These are phyloP conservation scores for Amphicarpaea edgeworthii DNA, from an alignment of 306 rosid genomes.

Conservation along the genomic window DNA sequence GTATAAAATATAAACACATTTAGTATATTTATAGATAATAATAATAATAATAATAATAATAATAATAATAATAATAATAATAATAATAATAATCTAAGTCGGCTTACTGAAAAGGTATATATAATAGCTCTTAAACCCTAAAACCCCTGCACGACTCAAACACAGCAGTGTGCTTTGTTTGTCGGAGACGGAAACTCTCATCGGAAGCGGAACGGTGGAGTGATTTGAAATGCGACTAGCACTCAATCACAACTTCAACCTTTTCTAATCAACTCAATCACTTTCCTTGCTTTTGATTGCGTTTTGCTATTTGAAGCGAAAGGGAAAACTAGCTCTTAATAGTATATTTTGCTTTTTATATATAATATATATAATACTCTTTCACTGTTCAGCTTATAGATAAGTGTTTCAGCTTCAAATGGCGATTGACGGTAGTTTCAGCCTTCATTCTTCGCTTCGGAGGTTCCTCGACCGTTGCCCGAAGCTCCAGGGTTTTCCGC, in stretches of 20 bases:
- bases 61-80: too few species aligned
- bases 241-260: not conserved
- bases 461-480: slow-evolving; percentile 79
- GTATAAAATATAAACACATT: too few species aligned
- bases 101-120: not conserved
- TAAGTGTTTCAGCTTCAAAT: slow-evolving; percentile 48
- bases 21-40: too few species aligned
- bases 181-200: not conserved
- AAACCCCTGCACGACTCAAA: not conserved
- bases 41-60: too few species aligned
- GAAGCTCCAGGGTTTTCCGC: slow-evolving; percentile 59
- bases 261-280: not conserved
- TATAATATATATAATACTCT: slow-evolving; percentile 14
- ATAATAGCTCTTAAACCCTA: slow-evolving; percentile 14
- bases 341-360: not conserved
- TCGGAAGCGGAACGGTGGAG: not conserved
- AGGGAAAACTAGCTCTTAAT: not conserved
- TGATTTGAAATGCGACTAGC: not conserved
- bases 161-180: not conserved
- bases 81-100: too few species aligned
- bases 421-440: slow-evolving; percentile 82
- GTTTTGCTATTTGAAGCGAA: not conserved
- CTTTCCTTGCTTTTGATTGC: not conserved
- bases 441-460: slow-evolving; percentile 59
- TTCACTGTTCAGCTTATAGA: slow-evolving; percentile 28